These are phyloP conservation scores for Coelastrella sp. DNA, from an alignment of 139 green algal species.

Conservation along the genomic window DNA sequence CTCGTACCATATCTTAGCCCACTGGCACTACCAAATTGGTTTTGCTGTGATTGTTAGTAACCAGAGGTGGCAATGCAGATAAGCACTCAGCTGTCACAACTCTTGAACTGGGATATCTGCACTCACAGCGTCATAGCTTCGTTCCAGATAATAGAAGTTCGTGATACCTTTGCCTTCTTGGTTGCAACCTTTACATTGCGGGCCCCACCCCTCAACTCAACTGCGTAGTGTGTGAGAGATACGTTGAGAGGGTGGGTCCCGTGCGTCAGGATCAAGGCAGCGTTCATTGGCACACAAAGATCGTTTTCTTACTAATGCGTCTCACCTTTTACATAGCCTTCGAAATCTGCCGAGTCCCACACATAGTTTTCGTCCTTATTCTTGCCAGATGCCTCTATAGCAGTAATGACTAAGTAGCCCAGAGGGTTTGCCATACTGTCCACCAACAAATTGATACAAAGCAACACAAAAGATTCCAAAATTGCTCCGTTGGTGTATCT, in stretches of 20 bases:
- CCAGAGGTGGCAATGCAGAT: too few relatives aligned
- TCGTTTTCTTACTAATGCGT: background rate
- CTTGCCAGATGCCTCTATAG: constrained; percentile 69
- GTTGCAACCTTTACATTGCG: constrained; percentile 77
- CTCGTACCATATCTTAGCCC: too few relatives aligned
- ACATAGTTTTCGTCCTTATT: constrained; percentile 70
- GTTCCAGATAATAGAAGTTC: constrained; percentile 41
- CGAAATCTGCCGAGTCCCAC: constrained; percentile 67
- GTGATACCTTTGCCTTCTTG: constrained; percentile 14
- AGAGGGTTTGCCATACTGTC: background rate
- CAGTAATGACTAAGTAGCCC: constrained; percentile 65
- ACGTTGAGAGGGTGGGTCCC: background rate
- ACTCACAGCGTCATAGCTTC: constrained; percentile 45
- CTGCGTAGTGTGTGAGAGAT: constrained; percentile 57
- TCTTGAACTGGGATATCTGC: background rate
- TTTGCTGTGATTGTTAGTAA: too few relatives aligned
- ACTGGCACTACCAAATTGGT: too few relatives aligned
- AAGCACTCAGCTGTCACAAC: background rate
- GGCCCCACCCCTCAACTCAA: constrained; percentile 80
- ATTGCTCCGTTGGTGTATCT: background rate
- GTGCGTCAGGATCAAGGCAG: background rate
- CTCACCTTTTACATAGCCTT: constrained; percentile 77
- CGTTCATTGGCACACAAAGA: background rate
- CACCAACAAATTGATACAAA: background rate
- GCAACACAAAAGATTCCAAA: background rate